These are phyloP conservation scores for Marasmius tenuissimus DNA, from an alignment of 1,284 basidiomycete genomes.

Conservation along the genomic window DNA sequence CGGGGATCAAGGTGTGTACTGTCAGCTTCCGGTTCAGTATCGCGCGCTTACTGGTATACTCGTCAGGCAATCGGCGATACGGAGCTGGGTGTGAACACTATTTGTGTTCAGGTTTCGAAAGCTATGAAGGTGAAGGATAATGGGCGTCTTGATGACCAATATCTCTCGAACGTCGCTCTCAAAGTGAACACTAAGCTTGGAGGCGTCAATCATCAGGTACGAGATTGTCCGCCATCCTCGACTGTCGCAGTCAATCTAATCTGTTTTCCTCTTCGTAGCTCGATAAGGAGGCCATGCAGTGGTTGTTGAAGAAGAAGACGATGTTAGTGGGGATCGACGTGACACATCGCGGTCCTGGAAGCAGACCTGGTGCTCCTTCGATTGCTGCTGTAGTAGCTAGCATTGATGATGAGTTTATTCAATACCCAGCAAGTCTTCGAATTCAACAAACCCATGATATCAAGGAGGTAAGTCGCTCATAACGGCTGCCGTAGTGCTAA, in stretches of 20 bases:
- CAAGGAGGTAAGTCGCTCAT: conserved; percentile 58
- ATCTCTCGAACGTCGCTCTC: conserved; percentile 71
- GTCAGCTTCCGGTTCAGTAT: background rate
- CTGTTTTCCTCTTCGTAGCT: conserved; percentile 31
- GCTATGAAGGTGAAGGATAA: conserved; percentile 35
- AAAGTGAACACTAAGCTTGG: conserved; percentile 78
- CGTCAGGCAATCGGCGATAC: conserved; percentile 62
- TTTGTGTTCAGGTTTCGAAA: conserved; percentile 63
- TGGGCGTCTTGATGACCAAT: conserved; percentile 60
- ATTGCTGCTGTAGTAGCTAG: conserved; percentile 79
- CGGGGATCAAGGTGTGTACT: conserved; percentile 61
- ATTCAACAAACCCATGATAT: conserved; percentile 53
- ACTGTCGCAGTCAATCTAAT: background rate
- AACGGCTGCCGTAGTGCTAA: background rate
- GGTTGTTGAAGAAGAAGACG: conserved; percentile 66
- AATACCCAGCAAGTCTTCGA: conserved; percentile 67
- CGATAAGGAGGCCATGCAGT: conserved; percentile 51
- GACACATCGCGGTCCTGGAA: conserved; percentile 64
- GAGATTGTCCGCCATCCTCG: conserved; percentile 1
- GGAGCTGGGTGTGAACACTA: conserved; percentile 63
- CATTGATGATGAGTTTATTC: conserved; percentile 63
- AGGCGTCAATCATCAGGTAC: conserved; percentile 66
- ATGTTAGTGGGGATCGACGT: conserved; percentile 85
- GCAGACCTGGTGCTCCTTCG: conserved; percentile 64
- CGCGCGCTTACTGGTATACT: background rate